Evolutionary conservation across 805 yeast species (phyloP).

Genomic region (Schwanniomyces polymorphus): DNA sequence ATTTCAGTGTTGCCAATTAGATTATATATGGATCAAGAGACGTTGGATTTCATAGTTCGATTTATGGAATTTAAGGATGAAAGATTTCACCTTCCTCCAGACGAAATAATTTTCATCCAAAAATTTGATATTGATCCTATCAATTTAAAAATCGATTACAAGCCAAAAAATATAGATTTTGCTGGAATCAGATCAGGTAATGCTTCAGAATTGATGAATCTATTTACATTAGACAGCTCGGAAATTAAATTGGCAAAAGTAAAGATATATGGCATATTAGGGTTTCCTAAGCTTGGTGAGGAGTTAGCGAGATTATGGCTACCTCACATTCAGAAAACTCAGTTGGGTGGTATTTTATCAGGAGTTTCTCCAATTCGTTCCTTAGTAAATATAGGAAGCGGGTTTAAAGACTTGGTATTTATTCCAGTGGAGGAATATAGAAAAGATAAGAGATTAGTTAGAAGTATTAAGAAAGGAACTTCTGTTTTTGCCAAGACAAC

Average conservation of each 20-base stretch:
- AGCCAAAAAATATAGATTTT: slow-evolving; percentile 86
- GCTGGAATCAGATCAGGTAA: slow-evolving; percentile 85
- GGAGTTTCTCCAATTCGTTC: slow-evolving; percentile 85
- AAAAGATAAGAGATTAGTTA: slow-evolving; percentile 66
- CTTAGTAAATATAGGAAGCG: slow-evolving; percentile 73
- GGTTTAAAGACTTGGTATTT: slow-evolving; percentile 69
- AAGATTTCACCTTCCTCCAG: slow-evolving; percentile 63
- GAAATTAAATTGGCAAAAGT: slow-evolving; percentile 62
- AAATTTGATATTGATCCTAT: slow-evolving; percentile 62
- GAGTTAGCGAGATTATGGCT: slow-evolving; percentile 74
- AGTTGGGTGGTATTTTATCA: slow-evolving; percentile 74
- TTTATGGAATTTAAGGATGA: slow-evolving; percentile 79
- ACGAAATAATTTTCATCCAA: slow-evolving; percentile 68
- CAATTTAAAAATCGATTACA: slow-evolving; percentile 76
- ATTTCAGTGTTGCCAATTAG: slow-evolving; percentile 70
- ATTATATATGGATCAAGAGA: slow-evolving; percentile 89
- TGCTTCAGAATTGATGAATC: slow-evolving; percentile 81
- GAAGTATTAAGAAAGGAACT: slow-evolving; percentile 77
- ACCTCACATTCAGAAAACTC: slow-evolving; percentile 83
- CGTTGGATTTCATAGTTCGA: slow-evolving; percentile 77
- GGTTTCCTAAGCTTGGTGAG: slow-evolving; percentile 60
- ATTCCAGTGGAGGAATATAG: slow-evolving; percentile 74
- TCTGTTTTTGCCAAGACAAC: slow-evolving; percentile 72
- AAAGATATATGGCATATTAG: slow-evolving; percentile 72
- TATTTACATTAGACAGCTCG: slow-evolving; percentile 87